Evolutionary conservation across 331 rosid genomes (phyloP), one percentile per base, ranked within the genome.

Genomic region (Acacia pycnantha): DNA sequence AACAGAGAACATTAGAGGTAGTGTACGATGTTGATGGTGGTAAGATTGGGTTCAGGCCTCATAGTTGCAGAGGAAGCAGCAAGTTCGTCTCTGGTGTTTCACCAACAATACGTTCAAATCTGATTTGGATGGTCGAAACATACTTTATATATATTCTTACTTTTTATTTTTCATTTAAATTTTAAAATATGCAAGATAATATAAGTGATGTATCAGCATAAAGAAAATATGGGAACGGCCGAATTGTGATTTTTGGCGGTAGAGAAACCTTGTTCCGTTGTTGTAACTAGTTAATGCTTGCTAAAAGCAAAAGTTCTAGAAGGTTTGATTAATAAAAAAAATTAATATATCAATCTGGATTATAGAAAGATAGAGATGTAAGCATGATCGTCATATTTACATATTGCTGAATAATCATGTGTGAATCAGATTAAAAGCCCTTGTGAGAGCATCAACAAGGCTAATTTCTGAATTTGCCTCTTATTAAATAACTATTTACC

Each of bases 11-110:
- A 18, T 3, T 90, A 11, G 81, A 88, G 71, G 97, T 95, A 61
- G 89, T 93, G 4, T 93, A 93, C 70, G 97, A 93, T 74, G 84
- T 90, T 73, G 93, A 85, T 18, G 88, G 85, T 16, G 85, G 86
- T 5, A 89, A 33, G 64, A 15, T 95, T 41, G 97, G 97, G 69
- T 95, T 93, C 85, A 93, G 82, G 12, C 26, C 79, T 35, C 83
- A 51, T 22, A 91, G 88, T 0, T 94, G 98, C 77, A 33, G 8
- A 1, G 59, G 24, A 19, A 53, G 24, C 10, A 53, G 59, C 59
- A 7, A 53, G 59, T 50, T 50, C n/a, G 24, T 53, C 21, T 5
- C 24, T 53, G 24, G 59, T 19, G 59, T 19, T 53, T 18, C 59
- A 19, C 0, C 3, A 2, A 8, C 59, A 0, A 7, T 18, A 0